Evolutionary conservation across 768 basidiomycete species (phyloP).

Genomic region (Hygrocybe punicea): DNA sequence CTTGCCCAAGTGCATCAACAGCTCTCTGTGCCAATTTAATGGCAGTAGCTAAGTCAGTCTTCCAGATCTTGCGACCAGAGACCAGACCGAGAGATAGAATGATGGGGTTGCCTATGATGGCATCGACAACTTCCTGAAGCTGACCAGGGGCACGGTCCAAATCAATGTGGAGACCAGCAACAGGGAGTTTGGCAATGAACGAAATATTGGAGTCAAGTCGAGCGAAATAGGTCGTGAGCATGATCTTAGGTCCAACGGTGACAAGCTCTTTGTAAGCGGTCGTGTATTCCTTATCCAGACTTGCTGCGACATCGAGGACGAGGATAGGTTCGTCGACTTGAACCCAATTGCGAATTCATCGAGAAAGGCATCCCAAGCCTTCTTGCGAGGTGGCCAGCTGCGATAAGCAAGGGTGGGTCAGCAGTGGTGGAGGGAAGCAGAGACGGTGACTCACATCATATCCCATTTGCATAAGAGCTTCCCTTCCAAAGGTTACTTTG

Average conservation of each 20-base stretch:
- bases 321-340: constrained; percentile 98
- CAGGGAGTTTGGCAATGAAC: constrained; percentile 86
- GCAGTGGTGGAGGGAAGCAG: too few relatives aligned
- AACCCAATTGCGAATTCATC: constrained; percentile 60
- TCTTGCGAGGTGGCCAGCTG: too few relatives aligned
- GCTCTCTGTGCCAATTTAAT: constrained; percentile 83
- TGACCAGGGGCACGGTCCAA: constrained; percentile 91
- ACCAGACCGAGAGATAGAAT: constrained; percentile 91
- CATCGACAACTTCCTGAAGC: constrained; percentile 75
- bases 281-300: constrained; percentile 74
- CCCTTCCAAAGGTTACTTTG: too few relatives aligned
- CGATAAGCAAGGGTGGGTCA: too few relatives aligned
- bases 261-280: constrained; percentile 78
- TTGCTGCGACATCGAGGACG: constrained; percentile 80
- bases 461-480: too few relatives aligned
- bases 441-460: too few relatives aligned
- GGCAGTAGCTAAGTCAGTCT: constrained; percentile 84
- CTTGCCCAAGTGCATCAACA: constrained; percentile 73
- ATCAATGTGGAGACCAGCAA: constrained; percentile 94
- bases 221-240: constrained; percentile 94
- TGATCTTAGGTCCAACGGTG: constrained; percentile 85
- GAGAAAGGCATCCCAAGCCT: too few relatives aligned
- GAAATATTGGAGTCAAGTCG: constrained; percentile 90
- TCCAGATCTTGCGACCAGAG: constrained; percentile 99
- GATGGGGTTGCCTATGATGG: constrained; percentile 77